These are phyloP conservation scores for Boechera divaricarpa DNA, from an alignment of 345 rosid species.

Conservation along the genomic window DNA sequence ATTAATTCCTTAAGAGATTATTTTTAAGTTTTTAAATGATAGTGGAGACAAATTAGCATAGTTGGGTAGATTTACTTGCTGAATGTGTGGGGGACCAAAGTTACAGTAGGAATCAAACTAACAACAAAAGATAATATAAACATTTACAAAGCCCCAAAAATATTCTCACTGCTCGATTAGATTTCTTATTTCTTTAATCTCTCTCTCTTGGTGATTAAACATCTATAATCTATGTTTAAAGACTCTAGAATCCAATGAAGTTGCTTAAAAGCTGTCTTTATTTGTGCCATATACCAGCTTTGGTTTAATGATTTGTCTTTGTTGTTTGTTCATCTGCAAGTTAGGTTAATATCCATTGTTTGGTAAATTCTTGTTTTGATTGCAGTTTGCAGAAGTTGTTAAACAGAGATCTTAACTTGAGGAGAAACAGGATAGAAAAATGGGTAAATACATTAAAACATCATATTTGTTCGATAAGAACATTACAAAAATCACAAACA, in stretches of 20 bases:
- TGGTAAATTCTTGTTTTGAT: constrained; percentile 14
- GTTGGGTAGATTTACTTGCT: constrained; percentile 49
- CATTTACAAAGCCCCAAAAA: constrained; percentile 62
- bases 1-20: background rate
- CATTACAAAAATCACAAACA: constrained; percentile 16
- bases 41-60: constrained; percentile 45
- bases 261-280: constrained; percentile 30
- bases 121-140: constrained; percentile 38
- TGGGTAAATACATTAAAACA: constrained; percentile 6
- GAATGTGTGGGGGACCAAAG: constrained; percentile 45
- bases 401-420: background rate
- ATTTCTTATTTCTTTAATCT: constrained; percentile 47
- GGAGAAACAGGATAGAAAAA: constrained; percentile 12
- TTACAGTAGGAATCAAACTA: constrained; percentile 32
- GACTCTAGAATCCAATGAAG: constrained; percentile 39
- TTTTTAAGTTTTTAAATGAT: constrained; percentile 8
- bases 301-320: constrained; percentile 26
- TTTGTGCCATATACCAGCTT: constrained; percentile 6
- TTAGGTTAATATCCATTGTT: constrained; percentile 12
- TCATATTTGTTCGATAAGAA: constrained; percentile 14
- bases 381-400: background rate
- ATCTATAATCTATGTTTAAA: constrained; percentile 19
- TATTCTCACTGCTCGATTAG: constrained; percentile 77
- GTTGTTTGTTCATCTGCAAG: constrained; percentile 20
- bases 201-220: constrained; percentile 28